These are phyloP conservation scores for Prunus mume DNA, from an alignment of 306 rosid genomes.

Conservation along the genomic window DNA sequence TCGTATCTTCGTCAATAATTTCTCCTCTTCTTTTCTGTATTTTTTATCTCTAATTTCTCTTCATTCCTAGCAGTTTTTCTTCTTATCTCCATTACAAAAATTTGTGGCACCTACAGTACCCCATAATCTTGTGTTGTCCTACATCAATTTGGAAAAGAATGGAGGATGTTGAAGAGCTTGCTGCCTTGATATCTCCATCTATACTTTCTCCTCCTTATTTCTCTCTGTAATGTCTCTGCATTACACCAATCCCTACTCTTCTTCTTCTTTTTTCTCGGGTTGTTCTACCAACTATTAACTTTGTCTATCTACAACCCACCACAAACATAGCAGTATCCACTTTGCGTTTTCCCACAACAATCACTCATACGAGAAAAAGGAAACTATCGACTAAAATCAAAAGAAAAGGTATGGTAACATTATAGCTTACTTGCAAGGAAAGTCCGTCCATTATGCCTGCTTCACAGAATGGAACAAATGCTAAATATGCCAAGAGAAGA, in stretches of 20 bases:
- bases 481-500: slow-evolving; percentile 78
- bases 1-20: neutral
- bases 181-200: too few species aligned
- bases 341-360: neutral
- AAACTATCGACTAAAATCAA: neutral
- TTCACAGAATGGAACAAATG: slow-evolving; percentile 93
- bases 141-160: too few species aligned
- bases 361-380: neutral
- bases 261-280: neutral
- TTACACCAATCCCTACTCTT: neutral
- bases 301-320: neutral
- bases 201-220: neutral
- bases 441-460: slow-evolving; percentile 76
- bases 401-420: slow-evolving; percentile 17
- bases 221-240: neutral
- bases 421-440: slow-evolving; percentile 76
- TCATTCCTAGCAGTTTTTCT: neutral
- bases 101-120: too few species aligned
- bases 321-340: neutral
- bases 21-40: neutral
- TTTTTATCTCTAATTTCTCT: neutral
- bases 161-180: too few species aligned
- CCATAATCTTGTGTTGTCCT: too few species aligned
- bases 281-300: neutral
- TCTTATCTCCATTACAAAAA: neutral